Conservation (phyloP, 2,329 filamentous ascomycete genomes). For the Cordyceps javanica region DNA sequence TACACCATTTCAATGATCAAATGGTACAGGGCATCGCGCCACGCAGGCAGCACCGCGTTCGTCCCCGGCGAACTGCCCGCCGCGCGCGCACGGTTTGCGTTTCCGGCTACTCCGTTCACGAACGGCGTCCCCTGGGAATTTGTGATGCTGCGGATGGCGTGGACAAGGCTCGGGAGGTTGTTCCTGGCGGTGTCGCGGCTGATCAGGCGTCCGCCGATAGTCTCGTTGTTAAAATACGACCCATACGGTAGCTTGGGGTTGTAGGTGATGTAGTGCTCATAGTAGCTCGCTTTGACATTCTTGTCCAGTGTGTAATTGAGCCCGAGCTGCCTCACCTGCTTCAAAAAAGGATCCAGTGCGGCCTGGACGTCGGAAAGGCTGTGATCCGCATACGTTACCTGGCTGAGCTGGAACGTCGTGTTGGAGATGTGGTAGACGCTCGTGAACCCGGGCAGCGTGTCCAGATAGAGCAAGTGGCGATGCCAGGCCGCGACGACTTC, state of each 20-base stretch:
- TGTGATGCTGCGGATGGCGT: slow-evolving; percentile 22
- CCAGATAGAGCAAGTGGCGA: slow-evolving; percentile 35
- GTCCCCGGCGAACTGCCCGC: neutral
- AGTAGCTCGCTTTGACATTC: slow-evolving; percentile 39
- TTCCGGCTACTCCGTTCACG: neutral
- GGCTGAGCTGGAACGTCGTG: neutral
- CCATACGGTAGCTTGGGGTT: slow-evolving; percentile 3
- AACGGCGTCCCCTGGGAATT: neutral
- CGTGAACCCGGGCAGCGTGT: neutral
- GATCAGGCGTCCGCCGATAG: slow-evolving; percentile 37
- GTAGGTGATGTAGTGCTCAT: slow-evolving; percentile 22
- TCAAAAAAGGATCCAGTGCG: neutral
- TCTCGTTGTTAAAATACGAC: slow-evolving; percentile 25
- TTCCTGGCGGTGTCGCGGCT: slow-evolving; percentile 26
- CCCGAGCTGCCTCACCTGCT: neutral
- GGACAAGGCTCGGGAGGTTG: neutral
- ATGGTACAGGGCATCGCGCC: slow-evolving; percentile 2
- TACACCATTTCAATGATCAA: neutral
- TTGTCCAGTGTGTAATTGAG: slow-evolving; percentile 18
- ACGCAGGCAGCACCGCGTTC: neutral
- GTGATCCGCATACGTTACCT: neutral
- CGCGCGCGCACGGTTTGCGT: neutral
- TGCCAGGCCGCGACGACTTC: slow-evolving; percentile 8
- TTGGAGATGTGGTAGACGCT: slow-evolving; percentile 2
- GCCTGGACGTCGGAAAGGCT: neutral